Percentiles rank a stretch among this genome's conserved stretches.
Conservation (phyloP, 495 filamentous ascomycete species). For the Hyaloscypha bicolor region DNA sequence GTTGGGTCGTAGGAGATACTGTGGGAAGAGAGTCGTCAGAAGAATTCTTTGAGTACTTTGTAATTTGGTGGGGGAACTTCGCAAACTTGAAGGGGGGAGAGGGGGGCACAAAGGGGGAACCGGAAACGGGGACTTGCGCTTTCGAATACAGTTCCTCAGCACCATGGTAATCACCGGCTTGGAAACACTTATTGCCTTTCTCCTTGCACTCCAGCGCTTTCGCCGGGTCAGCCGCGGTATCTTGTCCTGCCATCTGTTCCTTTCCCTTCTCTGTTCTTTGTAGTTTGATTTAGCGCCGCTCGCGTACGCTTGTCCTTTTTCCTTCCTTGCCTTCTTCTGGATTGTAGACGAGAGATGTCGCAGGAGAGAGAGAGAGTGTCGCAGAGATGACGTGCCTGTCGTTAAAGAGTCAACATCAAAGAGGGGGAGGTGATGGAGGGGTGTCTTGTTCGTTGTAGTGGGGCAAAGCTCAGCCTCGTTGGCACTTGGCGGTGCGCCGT, state of each 20-base stretch:
- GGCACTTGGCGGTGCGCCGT: not conserved
- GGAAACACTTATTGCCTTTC: slow-evolving; percentile 55
- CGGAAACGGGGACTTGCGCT: slow-evolving; percentile 59
- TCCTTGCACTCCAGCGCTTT: slow-evolving; percentile 49
- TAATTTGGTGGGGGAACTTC: no score
- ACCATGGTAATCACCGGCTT: slow-evolving; percentile 66
- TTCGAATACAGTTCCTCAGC: slow-evolving; percentile 84
- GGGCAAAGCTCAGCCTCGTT: slow-evolving; percentile 1
- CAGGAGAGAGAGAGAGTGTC: not conserved
- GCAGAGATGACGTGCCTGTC: not conserved
- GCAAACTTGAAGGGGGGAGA: not conserved
- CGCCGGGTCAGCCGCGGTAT: slow-evolving; percentile 8
- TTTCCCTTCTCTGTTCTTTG: not conserved
- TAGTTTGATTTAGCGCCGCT: not conserved
- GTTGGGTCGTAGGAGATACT: slow-evolving; percentile 60
- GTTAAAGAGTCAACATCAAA: not conserved
- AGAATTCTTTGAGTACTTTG: no score
- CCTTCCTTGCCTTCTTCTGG: not conserved
- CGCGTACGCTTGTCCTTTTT: not conserved
- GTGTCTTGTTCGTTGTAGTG: not conserved
- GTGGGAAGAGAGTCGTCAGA: not conserved
- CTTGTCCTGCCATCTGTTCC: slow-evolving; percentile 29
- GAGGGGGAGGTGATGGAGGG: not conserved
- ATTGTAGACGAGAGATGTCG: not conserved
- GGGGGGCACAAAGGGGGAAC: no score